Evolutionary conservation across 2,329 filamentous ascomycete species (phyloP), one percentile per base, ranked within the genome.

Genomic region (Claviceps pusilla): DNA sequence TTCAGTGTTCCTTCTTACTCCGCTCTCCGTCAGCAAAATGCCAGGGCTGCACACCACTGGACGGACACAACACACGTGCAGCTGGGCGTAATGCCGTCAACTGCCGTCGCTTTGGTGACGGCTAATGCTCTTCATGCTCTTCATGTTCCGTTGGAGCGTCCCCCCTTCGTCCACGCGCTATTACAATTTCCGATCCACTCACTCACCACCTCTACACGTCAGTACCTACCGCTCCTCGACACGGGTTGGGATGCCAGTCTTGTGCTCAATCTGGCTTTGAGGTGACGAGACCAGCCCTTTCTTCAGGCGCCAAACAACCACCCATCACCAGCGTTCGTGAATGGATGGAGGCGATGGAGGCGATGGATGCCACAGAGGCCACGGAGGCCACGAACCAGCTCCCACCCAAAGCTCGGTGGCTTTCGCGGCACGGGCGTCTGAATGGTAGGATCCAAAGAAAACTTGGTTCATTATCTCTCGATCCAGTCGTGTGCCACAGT

Each of bases 361-460:
- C 19, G 35, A 24, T 7, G n/a, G 19, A 9, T 35, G n/a, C 47
- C 39, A 50, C 12, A 6, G 29, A 42, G 39, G 10, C 19, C 45
- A 24, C n/a, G n/a, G 19, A 9, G 45, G n/a, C 47, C 39, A 50
- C 12, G 52, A 50, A 41, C n/a, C 37, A 35, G 41, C 52, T 11
- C 41, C 52, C 10, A 50, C 35, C 41, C 31, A 24, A 41, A 37
- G 41, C 41, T 50, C 45, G 48, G 45, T 42, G 45, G 24, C 35
- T 53, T 48, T n/a, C 42, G 53, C 53, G 48, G 41, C 53, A 47
- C 48, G 28, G 50, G 50, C 50, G 28, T 51, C 24, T 51, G 35
- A 28, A 39, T 19, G 7, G 14, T 43, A 31, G 37, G 24, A 19
- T 31, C 48, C 19, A 49, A 31, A 7, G 7, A 14, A 5, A 28